Evolutionary conservation across 2,329 filamentous ascomycete species (phyloP).

Genomic region (Tolypocladium nubicola): DNA sequence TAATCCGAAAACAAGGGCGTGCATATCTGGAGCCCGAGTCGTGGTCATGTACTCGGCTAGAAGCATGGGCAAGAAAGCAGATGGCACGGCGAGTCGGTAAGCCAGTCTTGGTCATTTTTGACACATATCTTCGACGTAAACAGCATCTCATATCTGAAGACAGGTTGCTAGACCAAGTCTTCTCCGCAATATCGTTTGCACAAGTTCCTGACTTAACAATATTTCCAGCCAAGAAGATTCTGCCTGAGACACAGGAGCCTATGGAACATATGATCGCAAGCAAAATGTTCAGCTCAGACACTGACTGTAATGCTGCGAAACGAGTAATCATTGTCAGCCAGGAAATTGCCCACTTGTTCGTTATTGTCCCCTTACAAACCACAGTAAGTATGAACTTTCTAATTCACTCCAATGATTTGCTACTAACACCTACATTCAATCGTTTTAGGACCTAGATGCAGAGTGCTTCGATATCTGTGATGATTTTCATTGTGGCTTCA

Average conservation of each 20-base stretch:
- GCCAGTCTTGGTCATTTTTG: slow-evolving; percentile 22
- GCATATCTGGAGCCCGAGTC: slow-evolving; percentile 59
- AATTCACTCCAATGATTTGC: neutral
- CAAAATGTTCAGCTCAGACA: slow-evolving; percentile 59
- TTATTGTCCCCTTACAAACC: slow-evolving; percentile 75
- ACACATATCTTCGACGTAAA: neutral
- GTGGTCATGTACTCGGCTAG: slow-evolving; percentile 93
- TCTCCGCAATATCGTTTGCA: slow-evolving; percentile 56
- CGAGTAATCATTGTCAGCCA: slow-evolving; percentile 91
- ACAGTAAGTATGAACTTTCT: slow-evolving; percentile 29
- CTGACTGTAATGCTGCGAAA: slow-evolving; percentile 69
- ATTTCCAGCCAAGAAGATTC: slow-evolving; percentile 54
- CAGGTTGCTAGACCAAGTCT: slow-evolving; percentile 57
- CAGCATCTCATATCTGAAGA: no score
- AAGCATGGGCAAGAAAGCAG: slow-evolving; percentile 86
- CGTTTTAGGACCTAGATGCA: slow-evolving; percentile 57
- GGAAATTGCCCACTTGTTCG: slow-evolving; percentile 87
- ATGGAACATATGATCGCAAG: slow-evolving; percentile 59
- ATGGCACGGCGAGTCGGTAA: slow-evolving; percentile 91
- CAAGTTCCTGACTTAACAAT: slow-evolving; percentile 43
- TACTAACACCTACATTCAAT: neutral
- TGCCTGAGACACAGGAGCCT: slow-evolving; percentile 70
- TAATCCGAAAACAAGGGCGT: slow-evolving; percentile 16
- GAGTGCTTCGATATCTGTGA: slow-evolving; percentile 87
- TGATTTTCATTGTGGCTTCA: slow-evolving; percentile 56